Evolutionary conservation across 164 flowering plant genomes (phyloP), one percentile per base, ranked within the genome.

Genomic region (Paratinospora sagittata): DNA sequence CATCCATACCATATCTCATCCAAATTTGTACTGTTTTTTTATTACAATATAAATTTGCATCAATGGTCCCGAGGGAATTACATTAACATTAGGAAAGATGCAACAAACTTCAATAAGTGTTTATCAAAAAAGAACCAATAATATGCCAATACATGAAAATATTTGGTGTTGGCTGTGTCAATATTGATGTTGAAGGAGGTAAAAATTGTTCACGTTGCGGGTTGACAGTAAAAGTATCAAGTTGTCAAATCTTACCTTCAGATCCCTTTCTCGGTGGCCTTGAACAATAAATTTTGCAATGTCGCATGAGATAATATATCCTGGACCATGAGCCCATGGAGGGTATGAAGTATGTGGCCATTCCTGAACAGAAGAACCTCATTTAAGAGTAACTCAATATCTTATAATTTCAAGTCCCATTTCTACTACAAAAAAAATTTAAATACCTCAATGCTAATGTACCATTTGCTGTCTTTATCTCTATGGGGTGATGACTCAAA

Each of bases 251-350:
- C 36, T 58, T 82, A 91, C 94, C 87, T 81, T 77, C 36, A 93
- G 93, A 47, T 73, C 75, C 69, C 83, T 78, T 66, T 82, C 73
- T 34, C 80, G 83, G 76, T 90, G 96, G 68, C 92, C 90, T 63
- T 66, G 82, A 43, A 87, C 92, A 73, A 93, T 85, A 65, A 86
- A 89, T 71, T 87, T 91, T 26, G 96, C 98, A 45, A 91, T 82
- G 77, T 90, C 97, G 26, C 88, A 80, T 24, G 97, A 88, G 61
- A 93, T 77, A 24, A 91, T 79, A 75, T 90, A 93, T 36, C 98
- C 97, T 8, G 97, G 98, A 65, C 96, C 98, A 81, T 93, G 98
- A 8, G 98, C 97, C 98, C 97, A 93, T 52, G 97, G 94, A 3
- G 97, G 98, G 80, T 87, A 93, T 41, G 74, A 3, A 34, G 77